Conservation (phyloP, 2,329 filamentous ascomycete species). For the Atkinsonella hypoxylon region DNA sequence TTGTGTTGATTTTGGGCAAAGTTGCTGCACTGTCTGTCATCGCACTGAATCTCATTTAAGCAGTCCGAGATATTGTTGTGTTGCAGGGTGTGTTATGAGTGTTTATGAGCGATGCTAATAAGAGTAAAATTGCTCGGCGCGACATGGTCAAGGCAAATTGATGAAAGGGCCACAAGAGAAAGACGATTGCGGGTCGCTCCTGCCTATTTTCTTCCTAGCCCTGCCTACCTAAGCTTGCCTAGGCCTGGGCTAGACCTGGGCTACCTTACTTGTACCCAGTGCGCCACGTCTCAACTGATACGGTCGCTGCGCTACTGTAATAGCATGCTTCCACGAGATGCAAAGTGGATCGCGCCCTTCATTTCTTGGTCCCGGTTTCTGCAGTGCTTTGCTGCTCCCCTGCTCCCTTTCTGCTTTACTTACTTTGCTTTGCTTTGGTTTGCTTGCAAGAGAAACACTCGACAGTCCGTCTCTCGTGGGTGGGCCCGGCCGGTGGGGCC, state of each 20-base stretch:
- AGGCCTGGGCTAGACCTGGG: too few species aligned
- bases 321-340: constrained; percentile 2
- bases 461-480: too few species aligned
- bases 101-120: too few species aligned
- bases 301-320: neutral
- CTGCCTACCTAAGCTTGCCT: too few species aligned
- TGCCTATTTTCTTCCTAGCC: neutral
- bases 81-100: too few species aligned
- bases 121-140: neutral
- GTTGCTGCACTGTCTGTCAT: neutral
- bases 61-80: too few species aligned
- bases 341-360: constrained; percentile 4
- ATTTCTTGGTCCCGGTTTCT: neutral
- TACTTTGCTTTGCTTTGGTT: too few species aligned
- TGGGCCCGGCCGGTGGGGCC: neutral
- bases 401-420: too few species aligned
- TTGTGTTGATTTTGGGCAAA: neutral
- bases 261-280: constrained; percentile 8
- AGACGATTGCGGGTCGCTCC: neutral
- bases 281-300: neutral
- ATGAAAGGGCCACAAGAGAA: neutral
- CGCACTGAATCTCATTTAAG: too few species aligned
- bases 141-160: neutral
- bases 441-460: too few species aligned
- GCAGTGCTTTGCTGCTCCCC: too few species aligned